Percentiles rank a stretch among this genome's conserved stretches.
Conservation (phyloP, 108 stramenopile species). For the Skeletonema marinoi region DNA sequence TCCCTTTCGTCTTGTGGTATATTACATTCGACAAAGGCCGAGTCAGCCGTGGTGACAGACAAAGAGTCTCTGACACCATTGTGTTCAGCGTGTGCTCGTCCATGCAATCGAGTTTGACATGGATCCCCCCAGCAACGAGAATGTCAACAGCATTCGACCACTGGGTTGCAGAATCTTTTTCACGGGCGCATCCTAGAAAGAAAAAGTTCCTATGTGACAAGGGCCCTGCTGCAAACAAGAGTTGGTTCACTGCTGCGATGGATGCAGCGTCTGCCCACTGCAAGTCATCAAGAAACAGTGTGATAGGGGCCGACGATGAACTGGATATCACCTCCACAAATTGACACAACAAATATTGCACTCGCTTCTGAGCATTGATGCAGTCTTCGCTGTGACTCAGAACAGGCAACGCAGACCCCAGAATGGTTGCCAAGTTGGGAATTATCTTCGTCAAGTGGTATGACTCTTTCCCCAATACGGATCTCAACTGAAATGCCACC, state of each 20-base stretch:
- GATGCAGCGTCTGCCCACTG: conserved; percentile 12
- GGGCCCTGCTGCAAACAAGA: background rate
- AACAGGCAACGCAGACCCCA: background rate
- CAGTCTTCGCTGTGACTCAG: background rate
- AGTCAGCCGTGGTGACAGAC: conserved; percentile 9
- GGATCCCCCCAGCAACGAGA: background rate
- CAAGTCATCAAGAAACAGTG: background rate
- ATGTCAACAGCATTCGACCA: background rate
- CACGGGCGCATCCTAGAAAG: background rate
- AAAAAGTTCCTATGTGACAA: background rate
- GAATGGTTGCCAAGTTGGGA: background rate
- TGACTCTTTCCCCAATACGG: background rate
- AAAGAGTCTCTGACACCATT: conserved; percentile 4
- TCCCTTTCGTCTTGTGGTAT: conserved; percentile 19
- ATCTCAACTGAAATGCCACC: background rate
- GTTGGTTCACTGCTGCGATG: conserved; percentile 5
- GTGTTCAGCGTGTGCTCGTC: background rate
- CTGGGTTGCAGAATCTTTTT: background rate
- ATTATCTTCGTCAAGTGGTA: background rate
- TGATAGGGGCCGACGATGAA: background rate
- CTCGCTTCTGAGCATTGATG: background rate
- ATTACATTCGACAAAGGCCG: background rate
- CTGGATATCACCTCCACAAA: background rate
- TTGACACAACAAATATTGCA: conserved; percentile 9
- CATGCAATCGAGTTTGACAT: background rate